Conservation (phyloP, 768 basidiomycete species). For the Pleurotus sapidus region DNA sequence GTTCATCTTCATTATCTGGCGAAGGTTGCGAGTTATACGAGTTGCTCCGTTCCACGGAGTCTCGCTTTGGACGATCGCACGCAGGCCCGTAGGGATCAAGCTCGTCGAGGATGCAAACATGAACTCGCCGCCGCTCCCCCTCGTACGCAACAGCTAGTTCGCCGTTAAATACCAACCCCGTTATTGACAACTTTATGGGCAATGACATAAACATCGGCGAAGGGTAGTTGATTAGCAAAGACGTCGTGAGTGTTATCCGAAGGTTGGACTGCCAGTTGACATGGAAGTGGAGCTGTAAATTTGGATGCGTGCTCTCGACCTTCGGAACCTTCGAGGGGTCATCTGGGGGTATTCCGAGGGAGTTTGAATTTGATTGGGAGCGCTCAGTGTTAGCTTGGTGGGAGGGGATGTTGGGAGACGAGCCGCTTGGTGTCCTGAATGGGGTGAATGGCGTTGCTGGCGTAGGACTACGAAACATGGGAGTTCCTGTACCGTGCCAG, state of each 20-base stretch:
- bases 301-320: constrained; percentile 43
- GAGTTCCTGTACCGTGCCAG: constrained; percentile 25
- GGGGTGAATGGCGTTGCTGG: constrained; percentile 30
- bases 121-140: constrained; percentile 75
- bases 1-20: constrained; percentile 63
- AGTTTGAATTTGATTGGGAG: constrained; percentile 13
- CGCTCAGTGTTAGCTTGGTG: constrained; percentile 10
- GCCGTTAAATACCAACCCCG: constrained; percentile 81
- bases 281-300: constrained; percentile 87
- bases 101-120: constrained; percentile 87
- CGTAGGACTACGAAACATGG: constrained; percentile 31
- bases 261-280: constrained; percentile 87
- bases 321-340: constrained; percentile 17
- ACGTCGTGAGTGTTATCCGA: constrained; percentile 86
- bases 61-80: constrained; percentile 46
- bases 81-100: constrained; percentile 82
- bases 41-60: constrained; percentile 41
- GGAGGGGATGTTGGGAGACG: constrained; percentile 9
- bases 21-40: constrained; percentile 21
- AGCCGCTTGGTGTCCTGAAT: constrained; percentile 17
- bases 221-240: constrained; percentile 95
- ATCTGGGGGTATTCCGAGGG: constrained; percentile 2
- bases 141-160: constrained; percentile 92
- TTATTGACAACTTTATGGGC: constrained; percentile 92
- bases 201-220: constrained; percentile 96